These are phyloP conservation scores for Pezicula carpinea DNA, from an alignment of 2,329 filamentous ascomycete genomes.

Conservation along the genomic window DNA sequence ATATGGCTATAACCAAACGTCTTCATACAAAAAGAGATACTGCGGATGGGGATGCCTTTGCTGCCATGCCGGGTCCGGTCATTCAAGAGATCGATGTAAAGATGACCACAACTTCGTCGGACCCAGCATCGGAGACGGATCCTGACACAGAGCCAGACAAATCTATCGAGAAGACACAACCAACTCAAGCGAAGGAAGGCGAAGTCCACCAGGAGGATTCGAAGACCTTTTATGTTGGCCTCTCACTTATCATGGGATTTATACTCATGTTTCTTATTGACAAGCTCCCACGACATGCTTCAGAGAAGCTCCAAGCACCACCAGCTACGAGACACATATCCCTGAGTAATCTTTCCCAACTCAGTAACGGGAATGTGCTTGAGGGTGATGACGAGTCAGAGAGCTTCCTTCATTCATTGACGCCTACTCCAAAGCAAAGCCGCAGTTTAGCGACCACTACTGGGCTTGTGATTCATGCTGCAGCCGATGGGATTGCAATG, in stretches of 20 bases:
- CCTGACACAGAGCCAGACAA: neutral
- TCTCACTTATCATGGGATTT: constrained; percentile 84
- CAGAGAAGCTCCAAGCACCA: constrained; percentile 57
- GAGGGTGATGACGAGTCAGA: constrained; percentile 52
- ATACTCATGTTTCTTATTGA: constrained; percentile 97
- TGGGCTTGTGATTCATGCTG: constrained; percentile 92
- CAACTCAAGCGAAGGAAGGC: constrained; percentile 28
- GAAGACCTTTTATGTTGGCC: constrained; percentile 74
- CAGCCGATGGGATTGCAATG: constrained; percentile 91
- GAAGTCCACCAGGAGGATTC: constrained; percentile 41
- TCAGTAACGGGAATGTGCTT: constrained; percentile 11
- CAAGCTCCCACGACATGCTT: constrained; percentile 70
- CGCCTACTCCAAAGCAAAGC: constrained; percentile 52
- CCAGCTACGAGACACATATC: constrained; percentile 80
- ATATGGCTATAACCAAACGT: constrained; percentile 9
- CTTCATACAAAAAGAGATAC: neutral
- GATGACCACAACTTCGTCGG: constrained; percentile 5
- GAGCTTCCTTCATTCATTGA: constrained; percentile 54
- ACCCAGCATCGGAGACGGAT: neutral
- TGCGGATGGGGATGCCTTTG: constrained; percentile 2
- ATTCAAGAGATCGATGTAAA: constrained; percentile 5
- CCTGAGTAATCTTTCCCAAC: constrained; percentile 68
- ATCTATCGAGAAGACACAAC: constrained; percentile 4
- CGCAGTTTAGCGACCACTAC: constrained; percentile 78
- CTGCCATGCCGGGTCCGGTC: constrained; percentile 5